Evolutionary conservation across 1,139 yeast species (phyloP).

Genomic region (Suhomyces ambrosiae): DNA sequence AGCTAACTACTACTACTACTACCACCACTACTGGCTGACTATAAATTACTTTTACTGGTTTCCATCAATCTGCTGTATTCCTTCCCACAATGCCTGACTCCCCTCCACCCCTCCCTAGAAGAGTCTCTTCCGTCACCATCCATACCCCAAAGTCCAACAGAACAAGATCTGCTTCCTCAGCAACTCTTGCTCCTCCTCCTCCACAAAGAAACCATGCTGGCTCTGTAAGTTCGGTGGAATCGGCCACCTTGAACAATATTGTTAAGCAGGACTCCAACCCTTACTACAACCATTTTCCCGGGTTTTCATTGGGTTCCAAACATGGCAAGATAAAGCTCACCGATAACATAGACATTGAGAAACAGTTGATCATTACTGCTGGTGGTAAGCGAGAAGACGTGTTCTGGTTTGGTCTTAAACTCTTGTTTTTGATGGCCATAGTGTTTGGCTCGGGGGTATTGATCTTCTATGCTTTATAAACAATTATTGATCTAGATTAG

Average conservation of each 20-base stretch:
- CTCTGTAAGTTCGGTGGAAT: conserved; percentile 20
- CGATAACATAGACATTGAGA: conserved; percentile 40
- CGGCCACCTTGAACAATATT: conserved; percentile 16
- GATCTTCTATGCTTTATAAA: conserved; percentile 41
- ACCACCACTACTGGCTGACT: no score
- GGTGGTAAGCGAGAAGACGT: conserved; percentile 43
- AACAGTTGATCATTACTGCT: conserved; percentile 41
- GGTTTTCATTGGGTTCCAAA: conserved; percentile 5
- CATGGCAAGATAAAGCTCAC: conserved; percentile 22
- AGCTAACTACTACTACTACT: no score
- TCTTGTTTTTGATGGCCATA: conserved; percentile 30
- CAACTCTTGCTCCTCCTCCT: conserved; percentile 5
- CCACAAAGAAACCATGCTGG: conserved; percentile 21
- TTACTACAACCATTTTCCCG: conserved; percentile 8
- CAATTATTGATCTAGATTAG: no score
- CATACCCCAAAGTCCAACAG: conserved; percentile 5
- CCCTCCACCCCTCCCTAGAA: conserved; percentile 10
- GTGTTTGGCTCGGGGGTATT: conserved; percentile 40
- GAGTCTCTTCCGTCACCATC: conserved; percentile 6
- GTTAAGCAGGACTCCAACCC: conserved; percentile 19
- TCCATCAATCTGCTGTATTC: no score
- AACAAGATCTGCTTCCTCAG: conserved; percentile 12
- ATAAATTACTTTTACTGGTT: no score
- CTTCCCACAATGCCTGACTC: not conserved
- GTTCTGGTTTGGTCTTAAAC: conserved; percentile 34